These are phyloP conservation scores for Dimocarpus longan DNA, from an alignment of 345 rosid species.

Conservation along the genomic window DNA sequence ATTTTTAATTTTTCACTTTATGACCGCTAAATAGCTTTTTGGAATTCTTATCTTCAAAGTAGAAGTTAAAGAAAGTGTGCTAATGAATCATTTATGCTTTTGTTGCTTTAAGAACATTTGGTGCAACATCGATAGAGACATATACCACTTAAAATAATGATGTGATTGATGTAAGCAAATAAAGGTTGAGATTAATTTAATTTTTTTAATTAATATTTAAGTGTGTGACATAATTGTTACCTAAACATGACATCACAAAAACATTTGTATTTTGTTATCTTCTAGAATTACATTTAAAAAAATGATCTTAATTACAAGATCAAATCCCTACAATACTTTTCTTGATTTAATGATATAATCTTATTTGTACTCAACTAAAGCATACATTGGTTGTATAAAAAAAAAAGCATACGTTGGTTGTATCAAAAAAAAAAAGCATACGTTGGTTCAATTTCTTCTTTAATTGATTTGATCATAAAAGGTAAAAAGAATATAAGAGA, in stretches of 20 bases:
- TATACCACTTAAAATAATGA: background rate
- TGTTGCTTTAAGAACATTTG: constrained; percentile 12
- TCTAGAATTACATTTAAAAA: background rate
- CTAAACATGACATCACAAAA: constrained; percentile 14
- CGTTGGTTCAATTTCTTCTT: background rate
- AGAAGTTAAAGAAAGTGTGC: background rate
- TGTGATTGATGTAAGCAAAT: constrained; percentile 11
- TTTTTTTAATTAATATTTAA: background rate
- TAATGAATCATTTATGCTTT: constrained; percentile 18
- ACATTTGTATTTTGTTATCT: background rate
- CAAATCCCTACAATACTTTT: background rate
- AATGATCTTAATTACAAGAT: too few species aligned
- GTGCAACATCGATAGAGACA: constrained; percentile 23
- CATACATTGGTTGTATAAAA: background rate
- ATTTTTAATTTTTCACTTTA: background rate
- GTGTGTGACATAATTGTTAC: background rate
- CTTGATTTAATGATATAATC: background rate
- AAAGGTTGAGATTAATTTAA: background rate
- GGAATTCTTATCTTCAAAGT: background rate
- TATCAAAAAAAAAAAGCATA: too few species aligned
- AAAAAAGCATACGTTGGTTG: background rate
- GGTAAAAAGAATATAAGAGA: background rate
- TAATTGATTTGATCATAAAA: background rate
- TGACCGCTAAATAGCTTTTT: constrained; percentile 13
- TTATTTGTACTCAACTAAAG: too few species aligned